phyloP scores from a whole-genome alignment of 495 filamentous ascomycete species.

The Penicillium antarcticum region DNA sequence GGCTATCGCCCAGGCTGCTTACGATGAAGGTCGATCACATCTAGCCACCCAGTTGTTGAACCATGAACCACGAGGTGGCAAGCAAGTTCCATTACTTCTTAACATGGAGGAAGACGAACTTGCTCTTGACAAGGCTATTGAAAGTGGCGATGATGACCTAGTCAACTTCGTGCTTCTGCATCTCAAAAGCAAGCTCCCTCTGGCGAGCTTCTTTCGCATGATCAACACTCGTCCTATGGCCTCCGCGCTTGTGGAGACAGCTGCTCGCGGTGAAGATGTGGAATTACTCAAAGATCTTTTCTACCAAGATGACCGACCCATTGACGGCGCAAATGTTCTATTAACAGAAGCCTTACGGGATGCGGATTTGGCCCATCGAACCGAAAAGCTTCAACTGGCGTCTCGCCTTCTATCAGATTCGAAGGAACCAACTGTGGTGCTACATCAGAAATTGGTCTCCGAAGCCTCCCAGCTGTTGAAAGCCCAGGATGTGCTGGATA shows the following conservation, averaged over 20 bases:
- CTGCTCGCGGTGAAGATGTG: constrained; percentile 69
- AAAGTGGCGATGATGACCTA: constrained; percentile 91
- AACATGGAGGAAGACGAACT: constrained; percentile 96
- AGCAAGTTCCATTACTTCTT: constrained; percentile 91
- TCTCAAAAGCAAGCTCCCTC: constrained; percentile 84
- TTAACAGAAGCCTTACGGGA: constrained; percentile 74
- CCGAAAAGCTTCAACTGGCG: constrained; percentile 83
- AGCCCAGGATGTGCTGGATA: constrained; percentile 79
- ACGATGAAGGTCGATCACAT: constrained; percentile 84
- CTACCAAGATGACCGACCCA: constrained; percentile 92
- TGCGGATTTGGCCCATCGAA: constrained; percentile 56
- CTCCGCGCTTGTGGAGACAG: constrained; percentile 83
- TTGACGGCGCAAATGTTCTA: constrained; percentile 86
- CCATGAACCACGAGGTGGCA: constrained; percentile 87
- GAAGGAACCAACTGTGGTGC: constrained; percentile 63
- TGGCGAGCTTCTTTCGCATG: constrained; percentile 88
- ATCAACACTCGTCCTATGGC: constrained; percentile 85
- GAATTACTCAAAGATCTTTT: constrained; percentile 92
- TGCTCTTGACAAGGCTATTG: constrained; percentile 94
- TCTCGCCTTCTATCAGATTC: constrained; percentile 77
- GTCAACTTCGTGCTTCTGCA: constrained; percentile 86
- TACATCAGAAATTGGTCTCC: constrained; percentile 71
- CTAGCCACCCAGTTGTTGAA: constrained; percentile 89
- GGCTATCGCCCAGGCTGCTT: constrained; percentile 87
- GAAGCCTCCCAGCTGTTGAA: constrained; percentile 78